Evolutionary conservation across 2,329 filamentous ascomycete genomes (phyloP).

Genomic region (Botrytis hyacinthi): DNA sequence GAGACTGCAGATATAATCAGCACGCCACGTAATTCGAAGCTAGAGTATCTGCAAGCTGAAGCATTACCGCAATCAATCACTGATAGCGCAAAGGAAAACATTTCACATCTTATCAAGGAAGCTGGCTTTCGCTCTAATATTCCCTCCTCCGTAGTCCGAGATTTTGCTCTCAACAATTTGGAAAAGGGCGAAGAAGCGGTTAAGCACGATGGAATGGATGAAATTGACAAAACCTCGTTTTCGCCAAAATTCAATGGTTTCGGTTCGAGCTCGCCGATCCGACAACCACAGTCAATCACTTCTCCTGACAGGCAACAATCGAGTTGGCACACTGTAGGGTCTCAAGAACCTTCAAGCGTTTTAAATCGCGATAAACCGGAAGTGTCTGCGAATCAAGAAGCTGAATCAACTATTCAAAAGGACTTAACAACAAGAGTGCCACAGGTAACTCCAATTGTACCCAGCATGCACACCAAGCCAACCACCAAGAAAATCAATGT

Average conservation of each 20-base stretch:
- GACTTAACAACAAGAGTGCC: not conserved
- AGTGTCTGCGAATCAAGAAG: not conserved
- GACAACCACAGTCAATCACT: conserved; percentile 4
- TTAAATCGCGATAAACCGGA: not conserved
- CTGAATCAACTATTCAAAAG: not conserved
- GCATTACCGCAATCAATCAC: conserved; percentile 28
- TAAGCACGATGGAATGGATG: conserved; percentile 29
- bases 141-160: conserved; percentile 41
- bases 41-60: conserved; percentile 30
- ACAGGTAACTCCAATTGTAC: not conserved
- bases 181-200: conserved; percentile 31
- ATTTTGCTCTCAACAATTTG: conserved; percentile 32
- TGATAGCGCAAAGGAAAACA: conserved; percentile 40
- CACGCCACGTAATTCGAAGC: not conserved
- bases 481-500: conserved; percentile 11
- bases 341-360: conserved; percentile 17
- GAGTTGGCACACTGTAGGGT: conserved; percentile 31
- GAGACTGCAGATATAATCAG: not conserved
- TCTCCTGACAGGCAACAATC: conserved; percentile 26
- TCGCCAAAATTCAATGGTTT: conserved; percentile 39
- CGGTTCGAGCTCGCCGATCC: conserved; percentile 30
- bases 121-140: conserved; percentile 49
- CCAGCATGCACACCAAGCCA: not conserved
- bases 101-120: conserved; percentile 47
- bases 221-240: conserved; percentile 25